Base-by-base conservation (phyloP, 352 stramenopile species). In the Elongisporangium undulatum region DNA sequence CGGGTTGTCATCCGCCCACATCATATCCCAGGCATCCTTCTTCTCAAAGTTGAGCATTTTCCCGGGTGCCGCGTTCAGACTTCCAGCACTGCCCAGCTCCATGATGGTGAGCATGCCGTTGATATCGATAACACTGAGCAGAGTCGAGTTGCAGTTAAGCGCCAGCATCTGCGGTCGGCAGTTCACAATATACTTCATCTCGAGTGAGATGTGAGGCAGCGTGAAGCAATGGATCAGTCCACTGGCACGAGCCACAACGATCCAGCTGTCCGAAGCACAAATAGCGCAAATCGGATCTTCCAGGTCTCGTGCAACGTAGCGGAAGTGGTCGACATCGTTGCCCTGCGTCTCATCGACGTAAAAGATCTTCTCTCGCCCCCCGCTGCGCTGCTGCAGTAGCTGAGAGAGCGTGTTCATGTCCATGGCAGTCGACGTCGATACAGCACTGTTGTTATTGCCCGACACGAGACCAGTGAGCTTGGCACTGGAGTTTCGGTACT, bases 1-100 rank as follows among this genome's bases (percentile, higher is more conserved):
- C 4, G 92, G 87, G 65, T 97, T 96, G 71, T 98, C 92, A 15
- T 96, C 82, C 16, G 90, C 83, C 92, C 92, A 98, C 34, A 89
- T 63, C 58, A 98, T 89, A 56, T 97, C 92, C 92, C 92, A 98
- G 4, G 82, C 74, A 64, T 98, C 92, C 29, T 92, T 94, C 64
- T 91, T 91, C 67, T 94, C 85, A 51, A 92, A 94, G 51, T 62
- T 56, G 1, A 92, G 64, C 77, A 87, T 89, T 57, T 90, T 91
- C 2, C 75, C 77, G n/a, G 80, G 77, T 3, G 69, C 77, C 2
- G 79, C 82, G 57, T 84, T 85, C 48, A 87, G 59, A 49, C 72
- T 88, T 16, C 82, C 81, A 6, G 73, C 71, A 39, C 69, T 73
- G 0, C 79, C 79, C 12, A 95, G 56, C 55, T 98, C 92, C 62